Evolutionary conservation across 495 filamentous ascomycete genomes (phyloP).

Genomic region (Penicillium cinerascens): DNA sequence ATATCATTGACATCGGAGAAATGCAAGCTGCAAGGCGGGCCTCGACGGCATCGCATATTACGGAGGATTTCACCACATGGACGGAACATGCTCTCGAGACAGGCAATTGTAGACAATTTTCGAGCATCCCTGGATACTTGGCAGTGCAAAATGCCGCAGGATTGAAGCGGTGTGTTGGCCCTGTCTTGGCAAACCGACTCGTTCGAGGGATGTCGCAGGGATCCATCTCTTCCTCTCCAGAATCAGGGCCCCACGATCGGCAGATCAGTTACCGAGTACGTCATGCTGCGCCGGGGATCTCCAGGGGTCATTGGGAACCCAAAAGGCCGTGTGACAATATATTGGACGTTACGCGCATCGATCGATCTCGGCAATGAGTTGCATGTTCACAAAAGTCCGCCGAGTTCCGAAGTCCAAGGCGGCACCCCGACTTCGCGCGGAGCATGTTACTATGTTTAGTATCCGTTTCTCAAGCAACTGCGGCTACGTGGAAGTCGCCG

Average conservation of each 20-base stretch:
- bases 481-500: neutral
- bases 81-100: neutral
- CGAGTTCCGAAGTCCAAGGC: neutral
- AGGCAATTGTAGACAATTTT: neutral
- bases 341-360: neutral
- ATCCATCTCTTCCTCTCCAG: neutral
- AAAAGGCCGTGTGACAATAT: neutral
- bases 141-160: neutral
- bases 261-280: neutral
- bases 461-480: constrained; percentile 13
- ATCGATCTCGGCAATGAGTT: no score
- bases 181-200: neutral
- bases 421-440: neutral
- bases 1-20: neutral
- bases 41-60: neutral
- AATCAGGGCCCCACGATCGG: neutral
- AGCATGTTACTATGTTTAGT: constrained; percentile 19
- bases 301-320: neutral
- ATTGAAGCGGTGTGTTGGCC: neutral
- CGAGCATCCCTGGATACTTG: neutral
- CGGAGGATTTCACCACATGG: neutral
- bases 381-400: neutral
- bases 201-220: neutral
- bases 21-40: neutral
- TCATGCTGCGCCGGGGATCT: neutral